phyloP scores from a whole-genome alignment of 768 basidiomycete species.

The Pholiota conissans region DNA sequence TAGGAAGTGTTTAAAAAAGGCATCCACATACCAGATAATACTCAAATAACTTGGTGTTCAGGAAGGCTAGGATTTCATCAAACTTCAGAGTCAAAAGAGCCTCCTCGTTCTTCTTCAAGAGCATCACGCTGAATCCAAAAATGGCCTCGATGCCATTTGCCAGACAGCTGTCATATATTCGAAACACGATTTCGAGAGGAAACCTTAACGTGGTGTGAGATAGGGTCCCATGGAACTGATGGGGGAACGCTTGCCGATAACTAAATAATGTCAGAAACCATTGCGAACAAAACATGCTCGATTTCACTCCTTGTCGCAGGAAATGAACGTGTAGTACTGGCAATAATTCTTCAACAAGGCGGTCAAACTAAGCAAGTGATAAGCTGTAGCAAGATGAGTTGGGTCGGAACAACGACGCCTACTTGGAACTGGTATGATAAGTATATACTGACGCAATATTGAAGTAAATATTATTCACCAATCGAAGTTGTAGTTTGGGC shows the following conservation, averaged over 20 bases:
- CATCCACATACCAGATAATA: conserved; percentile 59
- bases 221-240: neutral
- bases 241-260: conserved; percentile 62
- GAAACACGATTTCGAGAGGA: conserved; percentile 90
- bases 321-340: conserved; percentile 95
- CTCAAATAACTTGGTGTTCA: conserved; percentile 84
- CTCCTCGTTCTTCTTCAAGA: conserved; percentile 88
- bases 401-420: conserved; percentile 1
- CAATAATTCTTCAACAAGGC: conserved; percentile 87
- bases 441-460: neutral
- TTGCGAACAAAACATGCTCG: conserved; percentile 97
- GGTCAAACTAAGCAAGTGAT: conserved; percentile 70
- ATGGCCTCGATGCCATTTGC: conserved; percentile 97
- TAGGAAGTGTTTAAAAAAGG: too few species aligned
- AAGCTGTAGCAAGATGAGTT: neutral
- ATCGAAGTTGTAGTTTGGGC: conserved; percentile 92
- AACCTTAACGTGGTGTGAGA: conserved; percentile 53
- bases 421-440: conserved; percentile 23
- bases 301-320: conserved; percentile 90
- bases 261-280: conserved; percentile 99
- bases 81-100: conserved; percentile 79
- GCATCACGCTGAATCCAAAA: conserved; percentile 88
- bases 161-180: conserved; percentile 95
- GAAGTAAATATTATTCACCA: conserved; percentile 48
- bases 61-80: conserved; percentile 83